Conservation (phyloP, 257 asterid species). For the Scutellaria galericulata region DNA sequence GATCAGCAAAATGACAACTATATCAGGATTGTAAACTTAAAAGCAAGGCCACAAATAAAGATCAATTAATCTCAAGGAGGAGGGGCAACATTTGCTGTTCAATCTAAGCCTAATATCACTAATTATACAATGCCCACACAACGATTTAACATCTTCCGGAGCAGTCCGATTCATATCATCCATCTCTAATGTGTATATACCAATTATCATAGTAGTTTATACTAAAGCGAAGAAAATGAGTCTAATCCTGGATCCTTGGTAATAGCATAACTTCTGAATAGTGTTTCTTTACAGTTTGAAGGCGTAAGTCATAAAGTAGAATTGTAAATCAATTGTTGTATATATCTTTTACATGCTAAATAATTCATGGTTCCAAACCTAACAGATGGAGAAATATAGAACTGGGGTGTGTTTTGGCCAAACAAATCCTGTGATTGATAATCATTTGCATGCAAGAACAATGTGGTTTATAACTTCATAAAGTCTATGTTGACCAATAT, state of each 20-base stretch:
- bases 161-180: background rate
- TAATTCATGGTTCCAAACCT: background rate
- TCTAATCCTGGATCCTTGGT: background rate
- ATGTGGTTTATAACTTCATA: background rate
- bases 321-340: background rate
- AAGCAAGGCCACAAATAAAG: background rate
- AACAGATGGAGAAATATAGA: background rate
- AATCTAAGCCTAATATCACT: background rate
- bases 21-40: background rate
- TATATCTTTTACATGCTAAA: background rate
- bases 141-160: background rate
- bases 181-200: background rate
- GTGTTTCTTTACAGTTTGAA: background rate
- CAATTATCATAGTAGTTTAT: background rate
- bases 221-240: background rate
- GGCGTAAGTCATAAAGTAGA: background rate
- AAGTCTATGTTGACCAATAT: background rate
- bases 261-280: no score
- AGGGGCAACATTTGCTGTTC: background rate
- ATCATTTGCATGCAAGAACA: slow-evolving; percentile 8
- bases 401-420: background rate
- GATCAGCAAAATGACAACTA: background rate
- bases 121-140: background rate
- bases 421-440: no score
- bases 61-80: slow-evolving; percentile 11